Evolutionary conservation across 257 asterid species (phyloP).

Genomic region (Thymus quinquecostatus): DNA sequence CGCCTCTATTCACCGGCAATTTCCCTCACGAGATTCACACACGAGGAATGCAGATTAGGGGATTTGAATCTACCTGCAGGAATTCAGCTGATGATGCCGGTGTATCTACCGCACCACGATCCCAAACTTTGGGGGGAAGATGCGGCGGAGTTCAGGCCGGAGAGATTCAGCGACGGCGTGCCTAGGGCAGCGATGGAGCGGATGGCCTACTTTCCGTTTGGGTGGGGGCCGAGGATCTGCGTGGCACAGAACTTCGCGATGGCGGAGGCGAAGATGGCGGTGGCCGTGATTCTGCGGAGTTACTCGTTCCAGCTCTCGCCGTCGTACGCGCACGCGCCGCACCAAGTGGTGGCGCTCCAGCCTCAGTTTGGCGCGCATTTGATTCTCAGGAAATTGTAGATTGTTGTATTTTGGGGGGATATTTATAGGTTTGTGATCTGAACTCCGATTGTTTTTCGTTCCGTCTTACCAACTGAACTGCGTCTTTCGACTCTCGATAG

Average conservation of each 20-base stretch:
- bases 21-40: not conserved
- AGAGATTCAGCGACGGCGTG: not conserved
- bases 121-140: not conserved
- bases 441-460: no score
- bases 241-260: not conserved
- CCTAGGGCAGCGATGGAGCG: not conserved
- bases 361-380: conserved; percentile 44
- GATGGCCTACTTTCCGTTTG: conserved; percentile 1
- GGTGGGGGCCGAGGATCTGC: conserved; percentile 2
- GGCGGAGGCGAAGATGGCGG: not conserved
- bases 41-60: not conserved
- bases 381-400: conserved; percentile 10
- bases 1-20: not conserved
- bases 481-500: no score
- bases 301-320: conserved; percentile 39
- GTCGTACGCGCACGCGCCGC: conserved; percentile 41
- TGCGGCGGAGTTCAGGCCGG: not conserved
- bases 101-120: not conserved
- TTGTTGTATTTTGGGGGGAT: no score
- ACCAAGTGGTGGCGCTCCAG: conserved; percentile 14
- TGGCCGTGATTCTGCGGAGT: conserved; percentile 25
- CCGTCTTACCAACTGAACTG: no score
- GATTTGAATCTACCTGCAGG: not conserved
- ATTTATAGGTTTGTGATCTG: no score
- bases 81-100: not conserved